These are phyloP conservation scores for Polyporus tsugae DNA, from an alignment of 1,284 basidiomycete species.

Conservation along the genomic window DNA sequence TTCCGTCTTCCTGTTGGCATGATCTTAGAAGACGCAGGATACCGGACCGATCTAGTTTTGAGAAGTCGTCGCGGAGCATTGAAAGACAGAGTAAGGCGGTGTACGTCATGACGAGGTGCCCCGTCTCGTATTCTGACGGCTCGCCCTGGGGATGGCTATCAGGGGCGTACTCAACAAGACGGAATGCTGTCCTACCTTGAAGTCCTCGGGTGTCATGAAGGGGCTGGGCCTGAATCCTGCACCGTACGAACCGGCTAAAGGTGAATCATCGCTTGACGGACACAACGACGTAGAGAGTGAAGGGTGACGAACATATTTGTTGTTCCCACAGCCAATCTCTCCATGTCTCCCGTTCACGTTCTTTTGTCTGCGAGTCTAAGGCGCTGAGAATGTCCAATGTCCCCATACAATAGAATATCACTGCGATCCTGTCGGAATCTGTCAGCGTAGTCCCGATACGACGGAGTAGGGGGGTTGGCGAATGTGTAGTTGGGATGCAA, in stretches of 20 bases:
- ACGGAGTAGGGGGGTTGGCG: not conserved
- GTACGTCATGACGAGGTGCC: constrained; percentile 94
- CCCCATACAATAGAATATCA: constrained; percentile 88
- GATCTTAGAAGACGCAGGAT: constrained; percentile 68
- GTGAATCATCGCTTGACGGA: constrained; percentile 2
- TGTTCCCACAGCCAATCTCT: constrained; percentile 89
- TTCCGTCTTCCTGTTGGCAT: constrained; percentile 85
- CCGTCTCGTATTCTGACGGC: constrained; percentile 63
- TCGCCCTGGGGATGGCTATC: constrained; percentile 11
- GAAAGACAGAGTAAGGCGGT: constrained; percentile 84
- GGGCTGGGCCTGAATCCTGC: constrained; percentile 84
- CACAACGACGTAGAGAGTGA: constrained; percentile 1
- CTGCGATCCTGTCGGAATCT: constrained; percentile 63
- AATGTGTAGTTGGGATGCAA: not conserved
- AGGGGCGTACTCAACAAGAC: not conserved
- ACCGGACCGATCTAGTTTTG: constrained; percentile 68
- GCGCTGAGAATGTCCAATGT: constrained; percentile 77
- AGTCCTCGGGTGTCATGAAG: constrained; percentile 57
- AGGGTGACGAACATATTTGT: constrained; percentile 61
- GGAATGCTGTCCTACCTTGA: constrained; percentile 30
- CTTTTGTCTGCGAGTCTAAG: constrained; percentile 56
- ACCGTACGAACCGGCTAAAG: constrained; percentile 58
- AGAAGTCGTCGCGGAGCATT: constrained; percentile 85
- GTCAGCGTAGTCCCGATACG: not conserved
- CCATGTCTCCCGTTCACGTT: constrained; percentile 69